Conservation (phyloP, 1,284 basidiomycete genomes). For the Crepidotus sp. region DNA sequence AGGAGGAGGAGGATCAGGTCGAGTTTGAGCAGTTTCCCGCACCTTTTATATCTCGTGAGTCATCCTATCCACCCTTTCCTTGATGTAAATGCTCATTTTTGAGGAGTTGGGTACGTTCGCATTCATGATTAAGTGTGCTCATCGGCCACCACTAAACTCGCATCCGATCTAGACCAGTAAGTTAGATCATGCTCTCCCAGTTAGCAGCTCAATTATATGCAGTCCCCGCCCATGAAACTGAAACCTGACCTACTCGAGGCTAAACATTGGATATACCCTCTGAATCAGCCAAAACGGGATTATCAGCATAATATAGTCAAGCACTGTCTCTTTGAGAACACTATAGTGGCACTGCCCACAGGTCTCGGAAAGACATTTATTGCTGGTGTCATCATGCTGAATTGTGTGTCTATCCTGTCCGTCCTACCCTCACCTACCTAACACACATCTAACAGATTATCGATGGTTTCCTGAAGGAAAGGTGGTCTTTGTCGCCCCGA, state of each 20-base stretch:
- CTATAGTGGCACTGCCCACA: conserved; percentile 65
- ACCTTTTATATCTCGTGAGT: conserved; percentile 57
- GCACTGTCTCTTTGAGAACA: conserved; percentile 85
- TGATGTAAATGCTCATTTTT: conserved; percentile 2
- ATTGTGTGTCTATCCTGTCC: conserved; percentile 48
- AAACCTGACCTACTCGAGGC: conserved; percentile 69
- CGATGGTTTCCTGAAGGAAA: conserved; percentile 93
- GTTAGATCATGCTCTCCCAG: conserved; percentile 16
- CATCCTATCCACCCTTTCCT: conserved; percentile 5
- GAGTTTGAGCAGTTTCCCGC: conserved; percentile 80
- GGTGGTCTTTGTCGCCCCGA: conserved; percentile 92
- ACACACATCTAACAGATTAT: conserved; percentile 53
- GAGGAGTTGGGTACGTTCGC: conserved; percentile 39
- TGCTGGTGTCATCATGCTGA: conserved; percentile 93
- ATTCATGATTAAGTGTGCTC: neutral
- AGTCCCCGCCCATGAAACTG: conserved; percentile 74
- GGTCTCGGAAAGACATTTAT: conserved; percentile 98
- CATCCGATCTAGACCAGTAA: conserved; percentile 25
- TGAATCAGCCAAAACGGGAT: conserved; percentile 81
- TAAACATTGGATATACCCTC: conserved; percentile 88
- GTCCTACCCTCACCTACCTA: neutral
- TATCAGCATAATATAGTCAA: conserved; percentile 96
- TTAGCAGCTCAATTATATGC: conserved; percentile 11
- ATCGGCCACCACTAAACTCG: neutral
- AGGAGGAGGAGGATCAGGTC: conserved; percentile 43